Conservation (phyloP, 371 early-diverging fungal species). For the Zopfochytrium polystomum region DNA sequence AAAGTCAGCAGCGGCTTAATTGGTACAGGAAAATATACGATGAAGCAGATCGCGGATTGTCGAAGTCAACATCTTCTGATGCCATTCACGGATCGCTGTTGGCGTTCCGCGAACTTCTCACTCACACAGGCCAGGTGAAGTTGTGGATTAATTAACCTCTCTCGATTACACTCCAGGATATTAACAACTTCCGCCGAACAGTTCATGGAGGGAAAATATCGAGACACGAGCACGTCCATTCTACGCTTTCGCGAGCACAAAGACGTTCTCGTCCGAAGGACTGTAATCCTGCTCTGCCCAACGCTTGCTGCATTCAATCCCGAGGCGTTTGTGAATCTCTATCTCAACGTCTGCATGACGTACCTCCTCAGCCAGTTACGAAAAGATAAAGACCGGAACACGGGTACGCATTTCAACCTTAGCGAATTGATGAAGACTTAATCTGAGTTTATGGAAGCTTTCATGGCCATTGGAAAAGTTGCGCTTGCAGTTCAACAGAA, state of each 20-base stretch:
- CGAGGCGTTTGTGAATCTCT: constrained; percentile 66
- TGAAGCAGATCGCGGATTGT: constrained; percentile 76
- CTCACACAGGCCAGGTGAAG: constrained; percentile 77
- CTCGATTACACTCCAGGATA: too few relatives aligned
- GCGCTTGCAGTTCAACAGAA: constrained; percentile 77
- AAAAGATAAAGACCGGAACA: constrained; percentile 73
- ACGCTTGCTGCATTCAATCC: constrained; percentile 82
- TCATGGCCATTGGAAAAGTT: constrained; percentile 82
- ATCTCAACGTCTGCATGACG: constrained; percentile 71
- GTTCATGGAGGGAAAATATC: constrained; percentile 83
- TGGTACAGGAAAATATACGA: constrained; percentile 83
- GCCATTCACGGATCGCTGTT: constrained; percentile 88
- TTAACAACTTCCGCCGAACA: constrained; percentile 29
- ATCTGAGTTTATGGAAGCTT: constrained; percentile 82
- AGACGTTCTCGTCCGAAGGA: constrained; percentile 75
- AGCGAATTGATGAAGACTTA: constrained; percentile 69
- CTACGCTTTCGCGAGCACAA: constrained; percentile 76
- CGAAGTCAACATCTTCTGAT: constrained; percentile 66
- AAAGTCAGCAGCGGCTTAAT: constrained; percentile 61
- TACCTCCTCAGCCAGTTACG: constrained; percentile 73
- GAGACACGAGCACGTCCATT: constrained; percentile 73
- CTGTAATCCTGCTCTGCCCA: constrained; percentile 83
- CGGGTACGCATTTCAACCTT: constrained; percentile 40
- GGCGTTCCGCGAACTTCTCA: constrained; percentile 74
- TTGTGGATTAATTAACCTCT: constrained; percentile 2